Percentiles rank a stretch among this genome's conserved stretches.
phyloP scores from a whole-genome alignment of 352 stramenopile species.

The Labyrinthula sp. region DNA sequence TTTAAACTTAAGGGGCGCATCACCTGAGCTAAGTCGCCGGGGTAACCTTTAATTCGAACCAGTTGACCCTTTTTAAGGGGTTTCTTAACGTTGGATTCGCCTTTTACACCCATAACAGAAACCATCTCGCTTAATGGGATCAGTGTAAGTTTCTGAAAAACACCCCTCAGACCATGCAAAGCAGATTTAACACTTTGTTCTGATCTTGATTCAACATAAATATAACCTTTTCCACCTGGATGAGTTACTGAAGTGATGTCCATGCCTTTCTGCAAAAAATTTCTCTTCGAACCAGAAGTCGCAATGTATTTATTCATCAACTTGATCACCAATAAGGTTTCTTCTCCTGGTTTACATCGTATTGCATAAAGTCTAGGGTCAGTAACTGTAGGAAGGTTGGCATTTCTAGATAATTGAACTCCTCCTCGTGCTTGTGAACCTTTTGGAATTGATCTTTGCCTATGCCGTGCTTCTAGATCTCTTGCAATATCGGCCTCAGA shows the following conservation, averaged over 20 bases:
- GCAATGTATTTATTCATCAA: slow-evolving; percentile 21
- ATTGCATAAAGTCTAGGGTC: slow-evolving; percentile 25
- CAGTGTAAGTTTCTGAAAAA: slow-evolving; percentile 16
- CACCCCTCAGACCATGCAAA: slow-evolving; percentile 10
- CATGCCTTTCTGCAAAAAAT: slow-evolving; percentile 1
- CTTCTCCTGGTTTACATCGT: slow-evolving; percentile 19
- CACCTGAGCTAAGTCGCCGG: slow-evolving; percentile 10
- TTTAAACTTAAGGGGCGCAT: slow-evolving; percentile 3
- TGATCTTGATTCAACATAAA: slow-evolving; percentile 18
- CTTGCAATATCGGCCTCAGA: slow-evolving; percentile 4
- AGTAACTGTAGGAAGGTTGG: slow-evolving; percentile 1
- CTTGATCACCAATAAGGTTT: slow-evolving; percentile 15
- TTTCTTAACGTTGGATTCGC: slow-evolving; percentile 10
- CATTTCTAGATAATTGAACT: slow-evolving; percentile 8
- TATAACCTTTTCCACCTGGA: slow-evolving; percentile 10
- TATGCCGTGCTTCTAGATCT: slow-evolving; percentile 2
- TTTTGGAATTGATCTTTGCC: background rate
- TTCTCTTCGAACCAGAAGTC: slow-evolving; percentile 1
- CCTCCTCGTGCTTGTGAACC: background rate
- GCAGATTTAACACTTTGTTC: slow-evolving; percentile 7
- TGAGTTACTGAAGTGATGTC: slow-evolving; percentile 14
- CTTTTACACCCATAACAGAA: slow-evolving; percentile 8
- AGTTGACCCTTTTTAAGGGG: slow-evolving; percentile 14
- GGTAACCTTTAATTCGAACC: slow-evolving; percentile 15
- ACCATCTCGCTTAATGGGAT: slow-evolving; percentile 17